These are phyloP conservation scores for Ramalina peruviana DNA, from an alignment of 495 filamentous ascomycete genomes.

Conservation along the genomic window DNA sequence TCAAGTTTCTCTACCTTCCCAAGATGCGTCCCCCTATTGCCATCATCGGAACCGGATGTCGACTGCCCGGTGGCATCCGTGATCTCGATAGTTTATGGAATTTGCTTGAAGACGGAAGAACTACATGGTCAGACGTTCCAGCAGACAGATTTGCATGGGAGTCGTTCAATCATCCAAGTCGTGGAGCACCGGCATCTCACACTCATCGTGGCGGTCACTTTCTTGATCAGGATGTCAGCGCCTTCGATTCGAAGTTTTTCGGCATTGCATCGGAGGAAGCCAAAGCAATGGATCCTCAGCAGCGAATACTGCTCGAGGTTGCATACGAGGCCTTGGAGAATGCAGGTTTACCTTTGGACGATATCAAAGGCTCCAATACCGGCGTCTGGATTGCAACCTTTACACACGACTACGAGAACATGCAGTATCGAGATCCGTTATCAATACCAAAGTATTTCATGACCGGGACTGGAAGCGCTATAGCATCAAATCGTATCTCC, in stretches of 20 bases:
- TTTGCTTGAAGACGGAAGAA: slow-evolving; percentile 21
- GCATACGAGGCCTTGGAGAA: slow-evolving; percentile 38
- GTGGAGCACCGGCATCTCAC: slow-evolving; percentile 1
- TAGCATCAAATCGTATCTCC: slow-evolving; percentile 13
- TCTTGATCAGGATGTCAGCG: slow-evolving; percentile 19
- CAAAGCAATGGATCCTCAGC: slow-evolving; percentile 25
- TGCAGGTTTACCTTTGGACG: slow-evolving; percentile 15
- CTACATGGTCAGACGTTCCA: slow-evolving; percentile 5
- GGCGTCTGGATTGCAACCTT: slow-evolving; percentile 2
- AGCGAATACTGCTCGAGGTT: slow-evolving; percentile 33
- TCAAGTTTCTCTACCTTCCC: no score
- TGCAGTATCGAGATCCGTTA: not conserved
- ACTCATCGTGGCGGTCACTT: slow-evolving; percentile 17
- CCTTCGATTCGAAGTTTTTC: slow-evolving; percentile 37
- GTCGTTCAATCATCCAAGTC: slow-evolving; percentile 15
- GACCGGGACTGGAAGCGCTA: slow-evolving; percentile 23
- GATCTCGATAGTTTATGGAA: slow-evolving; percentile 39
- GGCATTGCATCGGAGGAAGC: slow-evolving; percentile 33
- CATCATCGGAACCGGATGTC: slow-evolving; percentile 40
- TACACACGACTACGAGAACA: slow-evolving; percentile 6
- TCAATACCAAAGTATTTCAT: slow-evolving; percentile 8
- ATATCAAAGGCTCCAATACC: slow-evolving; percentile 6
- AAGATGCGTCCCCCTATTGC: slow-evolving; percentile 29
- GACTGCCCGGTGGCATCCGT: slow-evolving; percentile 37
- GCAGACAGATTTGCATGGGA: slow-evolving; percentile 12